A percentile compares a stretch with the other conserved stretches of the same genome.
Conservation (phyloP, 2,329 filamentous ascomycete species). For the Lachnellula hyalina region DNA sequence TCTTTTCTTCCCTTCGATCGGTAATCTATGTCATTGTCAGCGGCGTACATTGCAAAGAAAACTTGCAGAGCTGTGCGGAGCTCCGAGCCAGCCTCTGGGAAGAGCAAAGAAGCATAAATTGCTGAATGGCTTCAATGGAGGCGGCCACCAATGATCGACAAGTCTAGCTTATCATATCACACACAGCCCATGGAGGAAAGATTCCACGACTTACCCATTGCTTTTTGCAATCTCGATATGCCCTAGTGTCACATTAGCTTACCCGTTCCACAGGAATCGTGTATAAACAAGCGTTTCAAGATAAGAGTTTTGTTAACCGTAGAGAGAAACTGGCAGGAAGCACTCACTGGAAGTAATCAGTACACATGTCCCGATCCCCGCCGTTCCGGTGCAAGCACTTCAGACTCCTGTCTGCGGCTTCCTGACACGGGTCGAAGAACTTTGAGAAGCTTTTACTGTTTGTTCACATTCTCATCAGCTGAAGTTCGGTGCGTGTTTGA, state of each 20-base stretch:
- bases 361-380: constrained; percentile 83
- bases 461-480: not conserved
- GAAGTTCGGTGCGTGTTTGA: not conserved
- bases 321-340: not conserved
- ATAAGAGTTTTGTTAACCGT: not conserved
- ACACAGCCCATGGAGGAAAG: not conserved
- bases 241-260: constrained; percentile 46
- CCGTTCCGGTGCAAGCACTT: constrained; percentile 84
- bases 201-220: constrained; percentile 63
- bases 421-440: constrained; percentile 93
- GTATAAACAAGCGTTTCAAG: not conserved
- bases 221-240: constrained; percentile 92
- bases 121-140: not conserved
- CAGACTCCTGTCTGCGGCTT: constrained; percentile 79
- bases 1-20: constrained; percentile 42
- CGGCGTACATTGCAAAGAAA: not conserved
- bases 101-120: not conserved
- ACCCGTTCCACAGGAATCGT: not conserved
- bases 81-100: not conserved
- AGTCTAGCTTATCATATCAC: not conserved
- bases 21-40: constrained; percentile 33
- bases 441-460: constrained; percentile 80
- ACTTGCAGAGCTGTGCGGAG: not conserved
- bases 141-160: not conserved
- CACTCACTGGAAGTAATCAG: constrained; percentile 88